phyloP scores from a whole-genome alignment of 305 asterid genomes.

The Rubia peregrina region DNA sequence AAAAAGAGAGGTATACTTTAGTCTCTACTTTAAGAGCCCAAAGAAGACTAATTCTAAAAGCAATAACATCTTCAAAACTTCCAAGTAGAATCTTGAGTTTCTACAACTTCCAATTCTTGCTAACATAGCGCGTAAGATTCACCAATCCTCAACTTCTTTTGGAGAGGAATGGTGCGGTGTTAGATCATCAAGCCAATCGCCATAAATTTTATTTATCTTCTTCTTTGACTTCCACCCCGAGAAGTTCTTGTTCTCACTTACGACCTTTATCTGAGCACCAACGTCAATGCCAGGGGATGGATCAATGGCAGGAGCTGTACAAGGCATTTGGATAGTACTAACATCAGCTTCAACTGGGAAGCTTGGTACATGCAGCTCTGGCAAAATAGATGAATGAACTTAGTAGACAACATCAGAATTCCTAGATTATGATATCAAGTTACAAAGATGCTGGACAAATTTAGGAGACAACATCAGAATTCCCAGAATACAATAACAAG shows the following conservation, averaged over 20 bases:
- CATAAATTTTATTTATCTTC: conserved; percentile 61
- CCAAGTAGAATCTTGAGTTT: background rate
- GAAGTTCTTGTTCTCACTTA: conserved; percentile 22
- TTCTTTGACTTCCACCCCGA: conserved; percentile 50
- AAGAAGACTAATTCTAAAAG: background rate
- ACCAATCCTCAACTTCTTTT: conserved; percentile 1
- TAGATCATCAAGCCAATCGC: conserved; percentile 63
- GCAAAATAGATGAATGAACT: conserved; percentile 6
- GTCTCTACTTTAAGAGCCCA: background rate
- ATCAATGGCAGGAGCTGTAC: conserved; percentile 19
- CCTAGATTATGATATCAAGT: too few species aligned
- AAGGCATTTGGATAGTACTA: conserved; percentile 25
- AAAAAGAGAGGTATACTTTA: background rate
- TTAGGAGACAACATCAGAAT: background rate
- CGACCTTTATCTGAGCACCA: conserved; percentile 13
- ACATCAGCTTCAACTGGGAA: conserved; percentile 36
- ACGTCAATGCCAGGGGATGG: conserved; percentile 23
- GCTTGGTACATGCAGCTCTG: conserved; percentile 41
- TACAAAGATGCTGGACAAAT: background rate
- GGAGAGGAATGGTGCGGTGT: conserved; percentile 33
- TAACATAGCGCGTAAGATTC: background rate
- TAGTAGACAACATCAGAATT: background rate
- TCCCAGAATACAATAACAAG: too few species aligned
- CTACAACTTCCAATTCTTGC: conserved; percentile 5
- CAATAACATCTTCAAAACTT: background rate